Evolutionary conservation across 1,284 basidiomycete species (phyloP).

Genomic region (Marasmius tenuissimus): DNA sequence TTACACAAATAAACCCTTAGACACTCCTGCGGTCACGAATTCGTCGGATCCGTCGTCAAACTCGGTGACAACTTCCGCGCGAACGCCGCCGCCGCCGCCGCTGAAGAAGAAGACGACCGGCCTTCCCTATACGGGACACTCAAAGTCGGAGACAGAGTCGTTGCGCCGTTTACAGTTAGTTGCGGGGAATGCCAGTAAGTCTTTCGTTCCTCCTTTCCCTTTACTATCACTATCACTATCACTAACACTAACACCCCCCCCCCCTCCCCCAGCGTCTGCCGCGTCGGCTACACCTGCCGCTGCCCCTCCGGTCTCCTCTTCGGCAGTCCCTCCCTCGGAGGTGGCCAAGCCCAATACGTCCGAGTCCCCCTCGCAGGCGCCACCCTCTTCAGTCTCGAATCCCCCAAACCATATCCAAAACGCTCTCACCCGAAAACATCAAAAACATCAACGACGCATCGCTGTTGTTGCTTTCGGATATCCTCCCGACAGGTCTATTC

Average conservation of each 20-base stretch:
- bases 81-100: too few species aligned
- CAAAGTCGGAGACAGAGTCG: conserved; percentile 80
- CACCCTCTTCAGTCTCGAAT: conserved; percentile 71
- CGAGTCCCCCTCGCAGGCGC: conserved; percentile 80
- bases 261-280: conserved; percentile 58
- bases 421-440: conserved; percentile 29
- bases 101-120: conserved; percentile 37
- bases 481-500: conserved; percentile 77
- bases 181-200: conserved; percentile 78
- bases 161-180: conserved; percentile 83
- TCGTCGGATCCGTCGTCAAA: conserved; percentile 76
- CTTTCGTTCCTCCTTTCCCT: background rate
- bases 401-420: conserved; percentile 39
- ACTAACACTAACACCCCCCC: background rate
- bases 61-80: conserved; percentile 64
- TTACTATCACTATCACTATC: too few species aligned
- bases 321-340: conserved; percentile 72
- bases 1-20: conserved; percentile 31
- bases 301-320: conserved; percentile 71
- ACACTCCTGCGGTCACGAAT: conserved; percentile 80
- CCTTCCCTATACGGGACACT: conserved; percentile 69
- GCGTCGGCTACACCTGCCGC: conserved; percentile 74
- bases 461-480: conserved; percentile 72
- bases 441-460: conserved; percentile 32
- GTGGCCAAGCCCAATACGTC: conserved; percentile 87